phyloP scores from a whole-genome alignment of 2,329 filamentous ascomycete genomes.

The Fusarium sp. region DNA sequence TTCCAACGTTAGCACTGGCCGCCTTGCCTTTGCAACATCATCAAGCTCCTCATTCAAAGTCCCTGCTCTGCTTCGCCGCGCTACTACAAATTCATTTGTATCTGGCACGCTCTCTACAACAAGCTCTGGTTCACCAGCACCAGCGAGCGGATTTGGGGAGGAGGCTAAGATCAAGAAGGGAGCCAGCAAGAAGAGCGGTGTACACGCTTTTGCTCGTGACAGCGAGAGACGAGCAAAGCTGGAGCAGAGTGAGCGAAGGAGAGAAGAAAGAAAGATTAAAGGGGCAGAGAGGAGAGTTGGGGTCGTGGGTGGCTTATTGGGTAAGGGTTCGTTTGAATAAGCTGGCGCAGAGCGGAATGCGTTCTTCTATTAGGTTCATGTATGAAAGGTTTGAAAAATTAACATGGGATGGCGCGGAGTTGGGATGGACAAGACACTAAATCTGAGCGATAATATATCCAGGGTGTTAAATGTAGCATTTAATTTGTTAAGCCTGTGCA shows the following conservation, averaged over 20 bases:
- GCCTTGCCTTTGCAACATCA: conserved; percentile 65
- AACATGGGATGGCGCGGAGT: conserved; percentile 27
- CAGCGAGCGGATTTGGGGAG: conserved; percentile 53
- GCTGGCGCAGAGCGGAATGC: conserved; percentile 19
- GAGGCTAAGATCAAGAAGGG: conserved; percentile 66
- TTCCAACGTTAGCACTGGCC: conserved; percentile 46
- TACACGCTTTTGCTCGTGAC: conserved; percentile 68
- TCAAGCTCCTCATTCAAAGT: conserved; percentile 66
- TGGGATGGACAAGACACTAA: conserved; percentile 3
- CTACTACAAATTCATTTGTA: conserved; percentile 71
- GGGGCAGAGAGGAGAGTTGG: conserved; percentile 65
- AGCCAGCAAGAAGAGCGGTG: conserved; percentile 66
- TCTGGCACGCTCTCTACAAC: conserved; percentile 48
- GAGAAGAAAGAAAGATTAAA: conserved; percentile 65
- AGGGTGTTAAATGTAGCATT: not conserved
- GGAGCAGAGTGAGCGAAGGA: conserved; percentile 64
- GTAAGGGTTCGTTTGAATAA: conserved; percentile 56
- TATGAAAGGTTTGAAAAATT: not conserved
- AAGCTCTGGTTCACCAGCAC: conserved; percentile 46
- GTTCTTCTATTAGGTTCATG: not conserved
- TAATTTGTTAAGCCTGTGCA: not conserved
- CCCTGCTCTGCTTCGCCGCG: conserved; percentile 74
- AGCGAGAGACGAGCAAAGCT: conserved; percentile 64
- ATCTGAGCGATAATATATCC: conserved; percentile 2
- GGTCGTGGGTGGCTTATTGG: conserved; percentile 66